phyloP scores from a whole-genome alignment of 2,329 filamentous ascomycete genomes.

The Stachybotrys chlorohalonatus region DNA sequence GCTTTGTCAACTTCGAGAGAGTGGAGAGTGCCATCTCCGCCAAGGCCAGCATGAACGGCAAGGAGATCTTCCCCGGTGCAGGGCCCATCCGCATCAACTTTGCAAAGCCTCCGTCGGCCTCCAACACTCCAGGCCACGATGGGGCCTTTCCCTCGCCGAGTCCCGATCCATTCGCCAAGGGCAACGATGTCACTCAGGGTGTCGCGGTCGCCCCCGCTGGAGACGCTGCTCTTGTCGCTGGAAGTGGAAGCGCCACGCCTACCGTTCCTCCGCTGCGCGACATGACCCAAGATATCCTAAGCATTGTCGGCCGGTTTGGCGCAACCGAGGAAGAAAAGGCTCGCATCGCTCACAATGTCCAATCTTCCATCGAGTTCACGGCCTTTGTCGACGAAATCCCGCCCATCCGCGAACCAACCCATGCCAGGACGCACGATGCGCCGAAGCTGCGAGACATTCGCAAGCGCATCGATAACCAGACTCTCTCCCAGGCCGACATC shows the following conservation, averaged over 20 bases:
- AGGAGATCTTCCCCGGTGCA: slow-evolving; percentile 95
- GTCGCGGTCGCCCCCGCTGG: slow-evolving; percentile 19
- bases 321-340: slow-evolving; percentile 69
- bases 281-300: slow-evolving; percentile 71
- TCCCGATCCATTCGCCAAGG: slow-evolving; percentile 69
- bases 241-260: slow-evolving; percentile 36
- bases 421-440: slow-evolving; percentile 84
- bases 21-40: slow-evolving; percentile 86
- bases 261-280: slow-evolving; percentile 66
- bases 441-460: slow-evolving; percentile 91
- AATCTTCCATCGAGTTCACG: slow-evolving; percentile 67
- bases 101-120: slow-evolving; percentile 87
- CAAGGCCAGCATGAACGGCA: slow-evolving; percentile 81
- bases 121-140: slow-evolving; percentile 81
- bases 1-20: slow-evolving; percentile 94
- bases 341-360: slow-evolving; percentile 64
- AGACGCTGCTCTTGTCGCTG: slow-evolving; percentile 24
- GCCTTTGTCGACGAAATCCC: slow-evolving; percentile 76
- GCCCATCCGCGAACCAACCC: slow-evolving; percentile 77
- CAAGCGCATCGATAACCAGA: slow-evolving; percentile 95
- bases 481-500: slow-evolving; percentile 75
- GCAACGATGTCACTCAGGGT: slow-evolving; percentile 33
- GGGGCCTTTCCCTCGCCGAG: slow-evolving; percentile 85
- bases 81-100: slow-evolving; percentile 94
- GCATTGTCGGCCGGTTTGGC: slow-evolving; percentile 83